phyloP scores from a whole-genome alignment of 1,139 yeast genomes.

The Taiozyma sp. region DNA sequence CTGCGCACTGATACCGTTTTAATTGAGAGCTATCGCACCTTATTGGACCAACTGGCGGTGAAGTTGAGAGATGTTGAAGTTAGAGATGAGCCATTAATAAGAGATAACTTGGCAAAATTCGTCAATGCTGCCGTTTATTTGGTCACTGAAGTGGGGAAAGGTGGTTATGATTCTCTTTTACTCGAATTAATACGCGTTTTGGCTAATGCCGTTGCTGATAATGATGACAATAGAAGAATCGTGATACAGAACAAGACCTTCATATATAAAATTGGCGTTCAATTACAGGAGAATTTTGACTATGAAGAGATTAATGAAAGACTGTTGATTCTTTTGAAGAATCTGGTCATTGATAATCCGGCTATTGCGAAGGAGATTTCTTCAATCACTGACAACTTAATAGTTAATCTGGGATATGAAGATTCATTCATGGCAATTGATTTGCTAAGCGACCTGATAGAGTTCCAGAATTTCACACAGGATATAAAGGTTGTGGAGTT shows the following conservation, averaged over 20 bases:
- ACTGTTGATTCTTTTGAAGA: conserved; percentile 15
- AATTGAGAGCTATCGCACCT: conserved; percentile 17
- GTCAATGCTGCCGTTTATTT: conserved; percentile 10
- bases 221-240: conserved; percentile 14
- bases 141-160: conserved; percentile 1
- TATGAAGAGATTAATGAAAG: conserved; percentile 19
- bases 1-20: conserved; percentile 11
- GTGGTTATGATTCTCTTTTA: conserved; percentile 6
- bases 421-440: conserved; percentile 14
- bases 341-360: conserved; percentile 18
- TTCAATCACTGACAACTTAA: conserved; percentile 7
- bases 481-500: conserved; percentile 8
- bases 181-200: conserved; percentile 19
- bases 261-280: conserved; percentile 7
- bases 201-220: conserved; percentile 23
- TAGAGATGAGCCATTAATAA: conserved; percentile 11
- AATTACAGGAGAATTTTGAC: conserved; percentile 13
- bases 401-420: conserved; percentile 11
- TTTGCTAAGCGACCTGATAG: conserved; percentile 15
- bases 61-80: conserved; percentile 13
- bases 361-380: conserved; percentile 9
- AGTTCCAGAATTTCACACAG: conserved; percentile 2
- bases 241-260: conserved; percentile 7
- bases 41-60: conserved; percentile 20
- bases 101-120: conserved; percentile 12